A percentile compares a stretch with the other conserved stretches of the same genome.
Conservation (phyloP, 495 filamentous ascomycete species). For the Penicillium maclennaniae region DNA sequence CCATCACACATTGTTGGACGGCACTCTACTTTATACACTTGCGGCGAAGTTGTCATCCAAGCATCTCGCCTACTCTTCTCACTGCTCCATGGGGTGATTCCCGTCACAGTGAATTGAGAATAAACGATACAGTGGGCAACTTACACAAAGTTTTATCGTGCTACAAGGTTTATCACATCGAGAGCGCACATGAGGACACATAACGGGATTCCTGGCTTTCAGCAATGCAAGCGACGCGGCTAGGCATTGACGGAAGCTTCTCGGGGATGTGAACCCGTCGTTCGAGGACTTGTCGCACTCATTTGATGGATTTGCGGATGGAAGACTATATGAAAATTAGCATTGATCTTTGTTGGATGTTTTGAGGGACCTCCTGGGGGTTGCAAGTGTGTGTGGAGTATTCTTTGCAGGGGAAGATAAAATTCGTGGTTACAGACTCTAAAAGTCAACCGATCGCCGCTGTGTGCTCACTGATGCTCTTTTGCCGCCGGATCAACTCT, state of each 20-base stretch:
- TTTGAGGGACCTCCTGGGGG: background rate
- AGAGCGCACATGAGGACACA: conserved; percentile 12
- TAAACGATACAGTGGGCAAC: background rate
- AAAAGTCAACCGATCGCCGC: conserved; percentile 34
- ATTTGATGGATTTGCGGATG: conserved; percentile 9
- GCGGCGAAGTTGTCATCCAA: background rate
- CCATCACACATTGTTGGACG: conserved; percentile 25
- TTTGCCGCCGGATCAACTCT: conserved; percentile 27
- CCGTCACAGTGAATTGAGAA: conserved; percentile 12
- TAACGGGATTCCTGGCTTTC: conserved; percentile 5
- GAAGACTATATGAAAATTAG: background rate
- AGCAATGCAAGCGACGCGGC: conserved; percentile 5
- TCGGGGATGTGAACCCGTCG: conserved; percentile 1
- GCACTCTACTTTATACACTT: background rate
- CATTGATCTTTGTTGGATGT: background rate
- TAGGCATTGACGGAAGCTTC: conserved; percentile 5
- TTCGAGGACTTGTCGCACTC: conserved; percentile 13
- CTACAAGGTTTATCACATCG: background rate
- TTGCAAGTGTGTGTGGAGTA: background rate
- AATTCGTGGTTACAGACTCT: background rate
- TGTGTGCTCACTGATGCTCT: conserved; percentile 71
- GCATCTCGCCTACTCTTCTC: conserved; percentile 4
- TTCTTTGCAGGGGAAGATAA: background rate
- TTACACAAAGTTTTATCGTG: background rate
- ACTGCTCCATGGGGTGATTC: conserved; percentile 24